phyloP scores from a whole-genome alignment of 768 basidiomycete genomes.

The Coprinopsis strossmayeri region DNA sequence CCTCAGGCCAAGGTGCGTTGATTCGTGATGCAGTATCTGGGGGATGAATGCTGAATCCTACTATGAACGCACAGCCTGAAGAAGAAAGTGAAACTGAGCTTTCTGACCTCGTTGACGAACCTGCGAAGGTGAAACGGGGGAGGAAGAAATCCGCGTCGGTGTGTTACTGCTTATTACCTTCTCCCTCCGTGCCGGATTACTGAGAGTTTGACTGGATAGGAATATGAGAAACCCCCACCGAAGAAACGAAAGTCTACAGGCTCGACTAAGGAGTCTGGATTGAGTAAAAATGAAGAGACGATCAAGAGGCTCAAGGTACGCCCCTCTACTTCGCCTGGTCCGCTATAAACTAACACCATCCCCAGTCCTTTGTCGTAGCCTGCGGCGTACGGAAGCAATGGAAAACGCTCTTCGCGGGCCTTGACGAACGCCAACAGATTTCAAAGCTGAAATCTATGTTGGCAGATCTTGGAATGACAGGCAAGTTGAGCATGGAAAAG shows the following conservation, averaged over 20 bases:
- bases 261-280: constrained; percentile 3
- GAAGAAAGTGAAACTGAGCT: constrained; percentile 52
- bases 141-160: too few relatives aligned
- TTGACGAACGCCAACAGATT: constrained; percentile 57
- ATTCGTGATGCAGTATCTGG: too few relatives aligned
- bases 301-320: constrained; percentile 70
- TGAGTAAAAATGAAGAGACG: constrained; percentile 62
- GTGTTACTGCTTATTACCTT: too few relatives aligned
- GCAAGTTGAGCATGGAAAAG: constrained; percentile 71
- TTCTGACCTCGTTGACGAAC: constrained; percentile 55
- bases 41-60: too few relatives aligned
- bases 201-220: too few relatives aligned
- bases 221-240: constrained; percentile 25
- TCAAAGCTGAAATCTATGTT: constrained; percentile 58
- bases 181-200: too few relatives aligned
- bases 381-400: constrained; percentile 77
- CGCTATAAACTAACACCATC: too few relatives aligned
- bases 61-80: too few relatives aligned
- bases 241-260: constrained; percentile 22
- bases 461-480: constrained; percentile 72
- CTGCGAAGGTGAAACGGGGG: too few relatives aligned
- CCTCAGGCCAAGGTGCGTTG: too few relatives aligned
- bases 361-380: constrained; percentile 58
- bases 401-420: constrained; percentile 63
- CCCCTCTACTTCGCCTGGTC: not conserved